Evolutionary conservation across 129 eudicot species (phyloP), one percentile per base, ranked within the genome.

Genomic region (Centrapalus pauciflorus): DNA sequence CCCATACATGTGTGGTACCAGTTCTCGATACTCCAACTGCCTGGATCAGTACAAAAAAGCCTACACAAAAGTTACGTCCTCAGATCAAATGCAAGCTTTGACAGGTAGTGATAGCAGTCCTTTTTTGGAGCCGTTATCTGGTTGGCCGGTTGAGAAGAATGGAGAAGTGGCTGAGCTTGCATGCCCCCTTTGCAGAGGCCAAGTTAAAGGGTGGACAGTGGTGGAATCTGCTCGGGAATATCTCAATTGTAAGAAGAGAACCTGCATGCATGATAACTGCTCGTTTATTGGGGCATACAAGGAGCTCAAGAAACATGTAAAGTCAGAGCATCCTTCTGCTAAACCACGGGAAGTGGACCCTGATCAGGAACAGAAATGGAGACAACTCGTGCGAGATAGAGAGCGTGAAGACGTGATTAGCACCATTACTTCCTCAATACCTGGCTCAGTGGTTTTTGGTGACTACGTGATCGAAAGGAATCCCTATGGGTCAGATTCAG

Each of bases 1-100:
- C 25, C 97, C 97, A 37, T 91, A 91, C 79, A 91, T 91, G 97
- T 91, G 97, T 57, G 94, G 96, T 25, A 91, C 97, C 33, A 82
- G 96, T 77, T 87, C 72, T 29, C 97, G 96, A 60, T 82, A 87
- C 61, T 91, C 97, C 49, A 91, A 91, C 81, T 91, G 97, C 79
- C 83, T 87, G 14, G 96, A 91, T 61, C 97, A 91, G 70, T 91
- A 87, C 81, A 87, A 87, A 78, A 91, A 87, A 49, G 97, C 97
- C 62, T 84, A 87, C 84, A 75, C 95, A 52, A 90, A 90, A 73
- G 74, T 56, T 6, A 73, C 55, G 19, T 35, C 85, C 45, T 49
- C 70, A 14, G 54, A 58, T 67, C 35, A 81, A 1, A 41, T 25
- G 40, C 82, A 63, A 56, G 55, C 79, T 24, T 56, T 74, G 41